These are phyloP conservation scores for Saturnispora halmiae DNA, from an alignment of 805 yeast species.

Conservation along the genomic window DNA sequence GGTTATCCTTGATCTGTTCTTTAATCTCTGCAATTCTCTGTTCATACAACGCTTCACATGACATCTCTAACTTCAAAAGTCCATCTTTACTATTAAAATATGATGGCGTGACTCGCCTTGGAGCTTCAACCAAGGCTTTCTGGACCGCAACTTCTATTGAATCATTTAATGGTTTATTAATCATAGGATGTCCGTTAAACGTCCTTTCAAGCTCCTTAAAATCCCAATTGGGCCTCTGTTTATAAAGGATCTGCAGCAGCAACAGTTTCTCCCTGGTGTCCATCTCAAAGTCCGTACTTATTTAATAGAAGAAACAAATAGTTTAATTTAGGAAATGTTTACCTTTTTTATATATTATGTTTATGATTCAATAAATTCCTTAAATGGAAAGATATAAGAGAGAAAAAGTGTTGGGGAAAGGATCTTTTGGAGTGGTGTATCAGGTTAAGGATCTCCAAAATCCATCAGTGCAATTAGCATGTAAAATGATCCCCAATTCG, in stretches of 20 bases:
- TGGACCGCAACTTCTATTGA: constrained; percentile 1
- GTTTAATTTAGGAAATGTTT: not conserved
- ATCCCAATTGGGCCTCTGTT: constrained; percentile 6
- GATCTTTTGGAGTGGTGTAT: constrained; percentile 76
- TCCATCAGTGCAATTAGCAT: constrained; percentile 53
- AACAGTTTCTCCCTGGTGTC: constrained; percentile 2
- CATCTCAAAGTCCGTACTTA: not conserved
- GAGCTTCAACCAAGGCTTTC: not conserved
- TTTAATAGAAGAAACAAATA: not conserved
- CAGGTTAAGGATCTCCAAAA: constrained; percentile 50
- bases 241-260: constrained; percentile 4
- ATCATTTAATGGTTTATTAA: not conserved
- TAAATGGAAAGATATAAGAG: constrained; percentile 7
- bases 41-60: constrained; percentile 5
- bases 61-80: not conserved
- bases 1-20: not conserved
- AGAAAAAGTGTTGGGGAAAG: constrained; percentile 49
- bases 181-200: constrained; percentile 2
- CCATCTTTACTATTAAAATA: constrained; percentile 4
- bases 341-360: not conserved
- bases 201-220: not conserved
- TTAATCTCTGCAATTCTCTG: constrained; percentile 2
- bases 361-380: not conserved
- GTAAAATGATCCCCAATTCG: constrained; percentile 65
- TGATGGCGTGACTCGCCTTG: constrained; percentile 2